Evolutionary conservation across 768 basidiomycete species (phyloP), one percentile per base, ranked within the genome.

Genomic region (Trametes villosa): DNA sequence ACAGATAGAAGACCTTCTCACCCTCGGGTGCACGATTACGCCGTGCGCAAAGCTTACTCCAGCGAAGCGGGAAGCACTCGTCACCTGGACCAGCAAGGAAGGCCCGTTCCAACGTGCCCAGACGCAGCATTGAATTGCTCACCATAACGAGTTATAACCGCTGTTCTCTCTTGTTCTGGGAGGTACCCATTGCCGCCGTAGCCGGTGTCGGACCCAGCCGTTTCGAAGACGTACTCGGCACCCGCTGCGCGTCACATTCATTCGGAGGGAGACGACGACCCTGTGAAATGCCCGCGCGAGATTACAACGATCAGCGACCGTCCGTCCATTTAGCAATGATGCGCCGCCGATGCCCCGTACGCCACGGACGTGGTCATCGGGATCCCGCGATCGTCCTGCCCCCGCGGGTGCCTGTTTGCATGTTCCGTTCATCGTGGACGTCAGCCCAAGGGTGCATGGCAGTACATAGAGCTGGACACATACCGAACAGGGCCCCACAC

Each of bases 261-360:
- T 29, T 29, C 30, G 30, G n/a, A n/a, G 33, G 31, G 53, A n/a
- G n/a, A n/a, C n/a, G n/a, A n/a, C 41, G n/a, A 36, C 47, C n/a
- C 49, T 33, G 33, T 20, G 31, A 22, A 50, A 18, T 20, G 36
- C 46, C 13, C 18, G 13, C 46, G 46, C 30, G 46, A 48, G 46
- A 48, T 29, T 24, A 22, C n/a, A 22, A 44, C 41, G 42, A 54
- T 44, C 53, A 45, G 12, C 50, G 34, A 30, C 29, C 22, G 5
- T 24, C 24, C 26, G 9, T 38, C 30, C 13, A 26, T 54, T 33
- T 20, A 54, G 53, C 53, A 54, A 44, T 54, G 53, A 54, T 54
- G 53, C 7, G 20, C 53, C 53, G 42, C 29, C n/a, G 53, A 44
- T 44, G 29, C 5, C 15, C n/a, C 22, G 11, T 29, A 24, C 41